Conservation (phyloP, 495 filamentous ascomycete genomes). For the Penicillium coprophilum region DNA sequence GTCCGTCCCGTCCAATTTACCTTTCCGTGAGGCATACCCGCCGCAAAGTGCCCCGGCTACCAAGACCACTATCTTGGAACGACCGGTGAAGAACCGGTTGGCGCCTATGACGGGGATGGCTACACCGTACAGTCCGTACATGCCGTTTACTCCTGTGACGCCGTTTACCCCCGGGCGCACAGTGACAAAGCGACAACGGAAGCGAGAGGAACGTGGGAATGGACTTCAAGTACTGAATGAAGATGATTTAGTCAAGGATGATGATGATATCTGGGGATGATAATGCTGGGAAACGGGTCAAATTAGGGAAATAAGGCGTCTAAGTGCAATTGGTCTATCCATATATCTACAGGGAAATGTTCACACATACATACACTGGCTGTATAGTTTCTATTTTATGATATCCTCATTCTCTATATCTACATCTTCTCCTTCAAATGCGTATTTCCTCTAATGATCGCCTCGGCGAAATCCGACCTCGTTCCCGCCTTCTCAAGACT, state of each 20-base stretch:
- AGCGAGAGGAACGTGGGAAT: constrained; percentile 46
- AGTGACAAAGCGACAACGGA: constrained; percentile 72
- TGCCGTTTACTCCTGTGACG: constrained; percentile 84
- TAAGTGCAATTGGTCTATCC: not conserved
- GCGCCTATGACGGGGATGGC: constrained; percentile 74
- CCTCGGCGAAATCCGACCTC: constrained; percentile 27
- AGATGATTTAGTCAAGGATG: constrained; percentile 52
- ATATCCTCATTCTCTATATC: not conserved
- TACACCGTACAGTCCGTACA: constrained; percentile 85
- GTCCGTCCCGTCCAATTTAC: constrained; percentile 45
- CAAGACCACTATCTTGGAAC: constrained; percentile 77
- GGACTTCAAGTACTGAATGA: constrained; percentile 44
- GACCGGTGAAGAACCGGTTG: constrained; percentile 53
- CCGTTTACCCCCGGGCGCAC: constrained; percentile 79
- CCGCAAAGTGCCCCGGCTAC: constrained; percentile 60
- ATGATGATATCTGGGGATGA: constrained; percentile 58
- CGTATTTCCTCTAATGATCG: constrained; percentile 25
- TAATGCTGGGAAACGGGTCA: constrained; percentile 2
- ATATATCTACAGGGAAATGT: not conserved
- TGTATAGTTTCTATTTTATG: constrained; percentile 12
- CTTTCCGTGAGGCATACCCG: constrained; percentile 56
- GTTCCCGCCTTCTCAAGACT: constrained; percentile 35
- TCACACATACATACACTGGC: constrained; percentile 14
- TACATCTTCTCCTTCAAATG: constrained; percentile 24
- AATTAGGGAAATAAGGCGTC: not conserved